Evolutionary conservation across 2,329 filamentous ascomycete species (phyloP).

Genomic region (Aureobasidium zeae): DNA sequence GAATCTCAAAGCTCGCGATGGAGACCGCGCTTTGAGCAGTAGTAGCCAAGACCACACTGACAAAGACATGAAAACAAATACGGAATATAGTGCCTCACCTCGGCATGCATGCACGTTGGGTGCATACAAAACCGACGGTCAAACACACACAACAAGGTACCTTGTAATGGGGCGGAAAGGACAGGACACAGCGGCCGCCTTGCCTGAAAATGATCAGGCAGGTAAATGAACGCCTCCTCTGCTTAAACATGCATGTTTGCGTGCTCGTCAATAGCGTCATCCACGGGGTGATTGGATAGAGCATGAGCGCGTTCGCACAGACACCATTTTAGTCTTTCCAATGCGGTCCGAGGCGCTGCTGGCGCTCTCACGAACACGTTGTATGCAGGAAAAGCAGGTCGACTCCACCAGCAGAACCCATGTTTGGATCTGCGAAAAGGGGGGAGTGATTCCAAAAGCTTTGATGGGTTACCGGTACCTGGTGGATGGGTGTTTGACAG

Average conservation of each 20-base stretch:
- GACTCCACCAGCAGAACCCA: neutral
- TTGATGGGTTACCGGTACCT: slow-evolving; percentile 12
- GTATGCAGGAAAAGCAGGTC: neutral
- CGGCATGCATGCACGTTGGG: slow-evolving; percentile 12
- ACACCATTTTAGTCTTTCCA: neutral
- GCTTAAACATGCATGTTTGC: neutral
- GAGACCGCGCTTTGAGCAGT: neutral
- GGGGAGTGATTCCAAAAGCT: too few relatives aligned
- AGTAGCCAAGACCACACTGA: slow-evolving; percentile 13
- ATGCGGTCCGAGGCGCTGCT: too few relatives aligned
- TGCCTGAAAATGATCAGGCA: slow-evolving; percentile 10
- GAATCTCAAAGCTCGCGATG: neutral
- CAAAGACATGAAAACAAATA: slow-evolving; percentile 12
- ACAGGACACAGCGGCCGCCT: slow-evolving; percentile 5
- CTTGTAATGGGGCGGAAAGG: slow-evolving; percentile 1
- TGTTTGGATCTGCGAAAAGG: too few relatives aligned
- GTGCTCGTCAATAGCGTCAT: slow-evolving; percentile 5
- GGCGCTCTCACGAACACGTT: neutral
- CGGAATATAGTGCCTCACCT: slow-evolving; percentile 7
- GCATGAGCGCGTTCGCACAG: neutral
- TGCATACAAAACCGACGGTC: slow-evolving; percentile 9
- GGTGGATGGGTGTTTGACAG: slow-evolving; percentile 11
- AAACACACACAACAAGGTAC: neutral
- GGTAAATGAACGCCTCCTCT: slow-evolving; percentile 9
- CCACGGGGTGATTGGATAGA: neutral